Base-by-base conservation (phyloP, 805 yeast species). In the Metschnikowia noctiluminum region DNA sequence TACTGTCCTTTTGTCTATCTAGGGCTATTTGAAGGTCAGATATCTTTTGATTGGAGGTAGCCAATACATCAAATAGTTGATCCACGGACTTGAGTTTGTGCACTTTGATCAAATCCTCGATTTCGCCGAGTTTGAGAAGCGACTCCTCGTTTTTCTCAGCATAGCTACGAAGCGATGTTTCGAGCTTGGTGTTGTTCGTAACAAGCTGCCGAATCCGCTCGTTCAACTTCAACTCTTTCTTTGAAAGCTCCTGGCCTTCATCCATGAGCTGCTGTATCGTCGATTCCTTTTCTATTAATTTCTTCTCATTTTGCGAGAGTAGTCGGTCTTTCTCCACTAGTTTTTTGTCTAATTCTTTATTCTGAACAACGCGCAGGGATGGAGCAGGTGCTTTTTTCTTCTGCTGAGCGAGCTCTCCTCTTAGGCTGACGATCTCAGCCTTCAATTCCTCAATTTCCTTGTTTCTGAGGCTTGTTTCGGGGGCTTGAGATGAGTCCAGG, bases 181-280 rank as follows among this genome's bases (percentile, higher is more conserved):
- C 76, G 15, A 69, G 62, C 27, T 64, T 63, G 9, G 45, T 45
- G 52, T 69, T 70, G 6, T 55, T 47, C 2, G 57, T 37, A 48
- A 81, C 80, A 48, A 90, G 65, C 53, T 76, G 74, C 52, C 87
- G 87, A 43, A 91, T 80, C 0, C 83, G 73, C 37, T 82, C 87
- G 55, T 79, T 82, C 45, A 82, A 74, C 55, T 79, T 80, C 28
- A 89, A 73, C 58, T 92, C 97, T 51, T 80, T 82, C 50, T 77
- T 76, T 0, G 94, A 81, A 35, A 89, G 66, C 26, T 77, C 80
- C 53, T 85, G 84, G 4, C 96, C 96, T 64, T 90, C 96, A 46
- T 78, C 81, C 60, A 87, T 61, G 28, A 91, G 68, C 48, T 84
- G 82, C 14, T 79, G 77, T 27, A 91, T 81, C 30, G 81, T 78